Conservation (phyloP, 257 asterid genomes). For the Coffea canephora region DNA sequence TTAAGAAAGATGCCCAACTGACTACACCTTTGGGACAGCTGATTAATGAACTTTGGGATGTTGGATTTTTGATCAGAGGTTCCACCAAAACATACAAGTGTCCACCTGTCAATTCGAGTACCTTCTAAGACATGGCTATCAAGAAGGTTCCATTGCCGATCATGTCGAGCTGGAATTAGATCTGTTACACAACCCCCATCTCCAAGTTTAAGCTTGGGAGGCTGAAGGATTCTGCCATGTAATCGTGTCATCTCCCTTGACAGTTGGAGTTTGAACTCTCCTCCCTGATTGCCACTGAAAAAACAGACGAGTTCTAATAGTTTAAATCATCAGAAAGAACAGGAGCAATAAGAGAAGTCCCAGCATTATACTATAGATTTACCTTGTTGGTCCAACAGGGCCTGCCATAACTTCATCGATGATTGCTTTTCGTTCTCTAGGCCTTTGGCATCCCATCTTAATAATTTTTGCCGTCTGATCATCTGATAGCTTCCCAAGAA, state of each 20-base stretch:
- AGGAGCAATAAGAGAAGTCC: neutral
- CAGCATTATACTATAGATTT: conserved; percentile 6
- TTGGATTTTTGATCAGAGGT: conserved; percentile 61
- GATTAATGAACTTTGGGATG: conserved; percentile 69
- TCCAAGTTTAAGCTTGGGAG: conserved; percentile 95
- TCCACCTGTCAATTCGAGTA: conserved; percentile 78
- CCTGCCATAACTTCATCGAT: conserved; percentile 78
- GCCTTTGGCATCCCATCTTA: conserved; percentile 85
- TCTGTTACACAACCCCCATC: conserved; percentile 66
- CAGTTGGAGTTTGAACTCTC: conserved; percentile 67
- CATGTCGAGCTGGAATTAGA: conserved; percentile 75
- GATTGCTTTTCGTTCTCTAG: conserved; percentile 64
- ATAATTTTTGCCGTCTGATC: conserved; percentile 87
- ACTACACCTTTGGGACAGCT: conserved; percentile 69
- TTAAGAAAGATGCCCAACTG: conserved; percentile 74
- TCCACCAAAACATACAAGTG: conserved; percentile 80
- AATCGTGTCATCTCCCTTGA: conserved; percentile 72
- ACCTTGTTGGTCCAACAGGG: conserved; percentile 94
- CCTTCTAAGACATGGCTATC: conserved; percentile 92
- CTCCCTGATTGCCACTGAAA: conserved; percentile 64
- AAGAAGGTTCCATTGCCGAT: conserved; percentile 90
- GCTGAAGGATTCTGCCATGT: conserved; percentile 83
- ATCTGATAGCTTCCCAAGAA: conserved; percentile 87
- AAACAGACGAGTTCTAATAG: conserved; percentile 4
- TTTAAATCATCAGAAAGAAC: conserved; percentile 1